Conservation (phyloP, 1,139 yeast species). For the Candida sp. region DNA sequence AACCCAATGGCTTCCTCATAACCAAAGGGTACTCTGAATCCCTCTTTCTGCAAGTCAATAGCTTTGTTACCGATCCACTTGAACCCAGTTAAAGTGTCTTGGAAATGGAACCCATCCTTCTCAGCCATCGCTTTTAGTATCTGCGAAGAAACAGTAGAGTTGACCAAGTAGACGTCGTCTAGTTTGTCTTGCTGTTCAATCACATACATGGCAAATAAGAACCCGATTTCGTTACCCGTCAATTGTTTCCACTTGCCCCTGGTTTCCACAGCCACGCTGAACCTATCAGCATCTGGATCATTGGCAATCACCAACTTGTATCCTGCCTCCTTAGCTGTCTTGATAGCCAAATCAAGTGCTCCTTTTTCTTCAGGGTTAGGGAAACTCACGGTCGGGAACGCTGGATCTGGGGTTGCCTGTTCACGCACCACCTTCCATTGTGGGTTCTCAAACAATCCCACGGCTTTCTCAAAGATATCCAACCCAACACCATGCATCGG, state of each 20-base stretch:
- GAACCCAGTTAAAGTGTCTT: slow-evolving; percentile 92
- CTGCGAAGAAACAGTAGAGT: slow-evolving; percentile 93
- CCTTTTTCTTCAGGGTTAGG: slow-evolving; percentile 98
- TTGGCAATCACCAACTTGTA: slow-evolving; percentile 75
- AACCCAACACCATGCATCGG: slow-evolving; percentile 97
- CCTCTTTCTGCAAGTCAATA: slow-evolving; percentile 66
- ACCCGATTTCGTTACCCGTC: slow-evolving; percentile 92
- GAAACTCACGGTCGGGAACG: slow-evolving; percentile 81
- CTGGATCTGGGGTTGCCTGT: slow-evolving; percentile 82
- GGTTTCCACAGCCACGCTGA: slow-evolving; percentile 70
- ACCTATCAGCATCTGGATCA: slow-evolving; percentile 98
- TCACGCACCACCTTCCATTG: slow-evolving; percentile 45
- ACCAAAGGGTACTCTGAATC: slow-evolving; percentile 81
- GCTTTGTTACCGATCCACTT: slow-evolving; percentile 98
- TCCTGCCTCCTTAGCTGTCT: slow-evolving; percentile 49
- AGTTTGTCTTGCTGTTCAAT: slow-evolving; percentile 42
- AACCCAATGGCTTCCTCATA: slow-evolving; percentile 97
- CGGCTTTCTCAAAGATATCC: slow-evolving; percentile 43
- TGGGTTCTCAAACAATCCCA: slow-evolving; percentile 34
- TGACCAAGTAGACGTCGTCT: slow-evolving; percentile 61
- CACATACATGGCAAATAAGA: slow-evolving; percentile 73
- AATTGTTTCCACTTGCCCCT: slow-evolving; percentile 71
- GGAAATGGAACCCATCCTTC: slow-evolving; percentile 61
- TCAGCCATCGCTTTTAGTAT: slow-evolving; percentile 75
- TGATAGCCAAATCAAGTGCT: slow-evolving; percentile 77